Conservation (phyloP, 2,329 filamentous ascomycete species). For the Clarireedia monteithiana region DNA sequence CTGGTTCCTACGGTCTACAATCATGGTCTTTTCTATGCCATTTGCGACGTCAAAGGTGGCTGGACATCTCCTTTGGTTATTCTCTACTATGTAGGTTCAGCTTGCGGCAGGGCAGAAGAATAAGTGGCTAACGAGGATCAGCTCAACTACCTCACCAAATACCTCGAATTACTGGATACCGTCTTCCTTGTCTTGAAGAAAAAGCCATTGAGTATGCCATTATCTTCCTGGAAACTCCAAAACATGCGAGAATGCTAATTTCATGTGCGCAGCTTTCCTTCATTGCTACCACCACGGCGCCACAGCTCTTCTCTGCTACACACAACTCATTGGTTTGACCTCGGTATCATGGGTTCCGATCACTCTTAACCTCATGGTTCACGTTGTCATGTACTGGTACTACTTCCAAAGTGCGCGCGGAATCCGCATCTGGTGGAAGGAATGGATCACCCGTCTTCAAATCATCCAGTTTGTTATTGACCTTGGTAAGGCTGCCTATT, state of each 20-base stretch:
- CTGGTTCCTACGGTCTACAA: constrained; percentile 74
- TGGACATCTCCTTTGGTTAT: constrained; percentile 93
- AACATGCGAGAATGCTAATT: constrained; percentile 27
- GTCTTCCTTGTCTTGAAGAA: constrained; percentile 98
- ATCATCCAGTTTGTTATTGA: constrained; percentile 97
- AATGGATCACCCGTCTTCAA: constrained; percentile 96
- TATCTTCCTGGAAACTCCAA: not conserved
- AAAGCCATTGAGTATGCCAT: constrained; percentile 76
- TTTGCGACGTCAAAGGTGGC: constrained; percentile 74
- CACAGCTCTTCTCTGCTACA: constrained; percentile 95
- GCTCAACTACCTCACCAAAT: constrained; percentile 98
- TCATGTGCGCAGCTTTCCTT: constrained; percentile 63
- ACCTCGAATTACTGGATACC: constrained; percentile 90
- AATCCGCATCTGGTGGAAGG: constrained; percentile 98
- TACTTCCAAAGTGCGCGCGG: constrained; percentile 98
- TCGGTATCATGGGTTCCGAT: constrained; percentile 94
- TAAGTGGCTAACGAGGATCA: constrained; percentile 39
- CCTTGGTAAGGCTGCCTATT: constrained; percentile 53
- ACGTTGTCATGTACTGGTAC: constrained; percentile 99
- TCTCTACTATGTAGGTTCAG: constrained; percentile 80
- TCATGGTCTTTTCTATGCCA: constrained; percentile 79
- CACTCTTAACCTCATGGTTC: constrained; percentile 83
- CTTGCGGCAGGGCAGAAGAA: not conserved
- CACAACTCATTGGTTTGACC: constrained; percentile 86
- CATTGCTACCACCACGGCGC: constrained; percentile 99